Evolutionary conservation across 257 asterid genomes (phyloP).

Genomic region (Nicotiana paniculata): DNA sequence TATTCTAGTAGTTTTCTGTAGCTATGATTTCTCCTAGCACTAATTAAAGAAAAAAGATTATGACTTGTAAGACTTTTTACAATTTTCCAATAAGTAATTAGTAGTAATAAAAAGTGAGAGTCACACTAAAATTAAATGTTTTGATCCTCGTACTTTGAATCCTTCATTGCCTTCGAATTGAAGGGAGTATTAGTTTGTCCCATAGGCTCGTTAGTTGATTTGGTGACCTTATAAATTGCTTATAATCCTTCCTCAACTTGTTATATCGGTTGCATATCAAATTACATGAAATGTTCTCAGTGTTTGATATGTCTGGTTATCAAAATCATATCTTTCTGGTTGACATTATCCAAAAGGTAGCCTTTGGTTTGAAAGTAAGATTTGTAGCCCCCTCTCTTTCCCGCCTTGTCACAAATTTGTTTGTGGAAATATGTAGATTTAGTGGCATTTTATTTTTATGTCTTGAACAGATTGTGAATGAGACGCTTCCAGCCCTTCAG

Average conservation of each 20-base stretch:
- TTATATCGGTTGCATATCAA: not conserved
- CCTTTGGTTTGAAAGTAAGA: not conserved
- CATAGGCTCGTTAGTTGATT: not conserved
- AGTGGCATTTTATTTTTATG: not conserved
- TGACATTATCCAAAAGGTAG: not conserved
- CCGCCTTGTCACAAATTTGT: not conserved
- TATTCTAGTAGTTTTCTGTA: not conserved
- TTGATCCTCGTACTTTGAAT: not conserved
- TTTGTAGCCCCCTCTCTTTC: not conserved
- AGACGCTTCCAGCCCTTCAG: constrained; percentile 87
- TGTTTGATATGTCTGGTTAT: not conserved
- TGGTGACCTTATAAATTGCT: not conserved
- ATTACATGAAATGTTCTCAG: not conserved
- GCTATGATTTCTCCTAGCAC: not conserved
- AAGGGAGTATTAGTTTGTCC: not conserved
- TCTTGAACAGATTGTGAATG: constrained; percentile 68
- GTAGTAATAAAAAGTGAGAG: not conserved
- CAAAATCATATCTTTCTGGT: not conserved
- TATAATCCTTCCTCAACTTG: not conserved
- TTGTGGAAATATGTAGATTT: not conserved
- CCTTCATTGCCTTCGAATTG: not conserved
- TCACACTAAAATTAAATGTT: not conserved
- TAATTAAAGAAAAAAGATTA: not conserved
- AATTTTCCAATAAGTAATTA: not conserved
- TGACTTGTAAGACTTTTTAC: not conserved